Base-by-base conservation (phyloP, 257 asterid genomes). In the Solanum infundibuliforme region DNA sequence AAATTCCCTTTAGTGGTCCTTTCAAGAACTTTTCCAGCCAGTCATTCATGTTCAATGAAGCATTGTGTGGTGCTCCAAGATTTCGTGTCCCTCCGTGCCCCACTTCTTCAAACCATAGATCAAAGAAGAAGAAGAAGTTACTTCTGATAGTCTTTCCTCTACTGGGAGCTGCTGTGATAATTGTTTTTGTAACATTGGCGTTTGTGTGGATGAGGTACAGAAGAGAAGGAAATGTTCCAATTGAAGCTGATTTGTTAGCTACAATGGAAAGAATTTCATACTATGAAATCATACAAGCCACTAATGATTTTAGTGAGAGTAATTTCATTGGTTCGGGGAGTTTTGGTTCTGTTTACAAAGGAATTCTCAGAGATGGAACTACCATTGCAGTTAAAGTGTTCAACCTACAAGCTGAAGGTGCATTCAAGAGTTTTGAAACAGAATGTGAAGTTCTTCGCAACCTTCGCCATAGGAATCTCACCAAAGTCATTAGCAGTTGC, bases 381-480 rank as follows among this genome's bases (percentile, higher is more conserved):
- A 11, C 14, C n/a, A 31, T 88, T 8, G 92, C 91, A 0, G 66
- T 91, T 4, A 90, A 91, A 71, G 93, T 89, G 12, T 91, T 91
- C 29, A 60, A 88, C 36, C 12, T 86, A 72, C 90, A 88, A 60
- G 21, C 41, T 3, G 91, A 88, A 89, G 89, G 60, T 6, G 87
- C 91, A 36, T 76, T 75, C 43, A 73, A 66, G 84, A 87, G 85
- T 35, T 91, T 91, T 25, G 87, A 81, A 21, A 41, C 5, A 12
- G 92, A 91, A 87, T 91, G 91, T 81, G 89, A 90, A 86, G 90
- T 83, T 27, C 46, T 91, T 3, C 34, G 90, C 14, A 88, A 82
- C 43, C 82, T 91, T 82, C 91, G 93, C 31, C 93, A 91, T 38
- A 29, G 91, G 46, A 91, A 90, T 85, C 90, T 91, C 12, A 62